Conservation (phyloP, 495 filamentous ascomycete genomes). For the Staphylotrichum longicolle region DNA sequence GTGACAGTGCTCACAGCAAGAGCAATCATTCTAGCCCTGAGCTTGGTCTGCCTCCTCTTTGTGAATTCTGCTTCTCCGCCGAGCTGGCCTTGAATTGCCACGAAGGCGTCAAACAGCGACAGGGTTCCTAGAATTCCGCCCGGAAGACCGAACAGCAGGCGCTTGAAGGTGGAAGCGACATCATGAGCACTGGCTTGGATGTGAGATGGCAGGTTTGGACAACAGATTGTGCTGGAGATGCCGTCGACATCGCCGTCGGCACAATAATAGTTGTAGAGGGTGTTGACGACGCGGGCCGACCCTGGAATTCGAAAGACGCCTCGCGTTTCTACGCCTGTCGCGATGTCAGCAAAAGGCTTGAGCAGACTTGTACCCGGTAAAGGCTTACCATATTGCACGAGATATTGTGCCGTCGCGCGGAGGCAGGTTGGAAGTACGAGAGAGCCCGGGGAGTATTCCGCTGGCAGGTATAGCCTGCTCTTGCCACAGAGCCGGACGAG, state of each 20-base stretch:
- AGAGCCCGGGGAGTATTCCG: constrained; percentile 60
- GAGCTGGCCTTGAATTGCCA: constrained; percentile 59
- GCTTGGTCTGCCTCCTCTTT: constrained; percentile 49
- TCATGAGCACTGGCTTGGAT: constrained; percentile 60
- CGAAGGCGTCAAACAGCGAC: constrained; percentile 62
- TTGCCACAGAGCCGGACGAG: constrained; percentile 72
- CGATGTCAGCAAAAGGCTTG: constrained; percentile 22
- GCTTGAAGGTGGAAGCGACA: constrained; percentile 71
- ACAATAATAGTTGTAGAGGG: constrained; percentile 63
- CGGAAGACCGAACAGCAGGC: constrained; percentile 65
- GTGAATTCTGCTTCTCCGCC: constrained; percentile 46
- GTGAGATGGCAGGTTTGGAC: constrained; percentile 53
- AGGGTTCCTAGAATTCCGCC: constrained; percentile 71
- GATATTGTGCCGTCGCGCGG: constrained; percentile 64
- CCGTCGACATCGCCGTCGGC: constrained; percentile 48
- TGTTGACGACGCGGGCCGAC: constrained; percentile 51
- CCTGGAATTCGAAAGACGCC: constrained; percentile 68
- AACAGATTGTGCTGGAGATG: constrained; percentile 52
- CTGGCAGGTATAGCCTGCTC: constrained; percentile 63
- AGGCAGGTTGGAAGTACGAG: constrained; percentile 72
- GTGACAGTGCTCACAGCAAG: constrained; percentile 55
- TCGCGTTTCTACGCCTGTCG: constrained; percentile 45
- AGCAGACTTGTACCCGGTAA: neutral
- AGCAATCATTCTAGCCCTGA: constrained; percentile 62
- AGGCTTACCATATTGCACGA: constrained; percentile 62